Conservation (phyloP, 768 basidiomycete genomes). For the Phaffia australis region DNA sequence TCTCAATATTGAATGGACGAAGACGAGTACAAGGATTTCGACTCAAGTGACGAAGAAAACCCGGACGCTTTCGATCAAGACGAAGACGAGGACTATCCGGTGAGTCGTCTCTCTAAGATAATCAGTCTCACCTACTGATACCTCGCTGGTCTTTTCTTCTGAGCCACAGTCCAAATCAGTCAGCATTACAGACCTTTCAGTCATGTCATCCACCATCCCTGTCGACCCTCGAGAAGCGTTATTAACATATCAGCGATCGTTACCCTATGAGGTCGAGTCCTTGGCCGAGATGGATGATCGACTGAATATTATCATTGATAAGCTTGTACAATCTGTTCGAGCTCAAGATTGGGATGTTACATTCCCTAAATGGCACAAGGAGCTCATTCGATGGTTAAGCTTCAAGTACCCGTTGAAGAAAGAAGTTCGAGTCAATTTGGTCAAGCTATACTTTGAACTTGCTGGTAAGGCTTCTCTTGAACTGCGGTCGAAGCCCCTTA, state of each 20-base stretch:
- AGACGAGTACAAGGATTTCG: too few relatives aligned
- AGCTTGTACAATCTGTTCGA: constrained; percentile 60
- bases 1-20: too few relatives aligned
- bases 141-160: too few relatives aligned
- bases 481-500: too few relatives aligned
- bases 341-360: constrained; percentile 76
- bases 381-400: constrained; percentile 9
- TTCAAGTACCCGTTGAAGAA: constrained; percentile 81
- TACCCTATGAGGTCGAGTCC: constrained; percentile 70
- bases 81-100: too few relatives aligned
- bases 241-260: constrained; percentile 8
- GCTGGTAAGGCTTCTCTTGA: constrained; percentile 38
- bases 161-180: too few relatives aligned
- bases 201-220: not conserved
- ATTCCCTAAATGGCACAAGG: constrained; percentile 57
- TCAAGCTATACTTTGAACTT: constrained; percentile 68
- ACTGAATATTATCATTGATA: constrained; percentile 57
- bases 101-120: too few relatives aligned
- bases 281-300: constrained; percentile 63
- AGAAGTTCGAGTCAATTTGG: constrained; percentile 59
- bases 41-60: too few relatives aligned
- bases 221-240: constrained; percentile 7
- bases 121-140: too few relatives aligned
- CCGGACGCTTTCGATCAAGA: too few relatives aligned
- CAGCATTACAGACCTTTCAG: not conserved